Percentiles rank a stretch among this genome's conserved stretches.
Conservation (phyloP, 805 yeast species). For the Cyberlindnera saturnus region DNA sequence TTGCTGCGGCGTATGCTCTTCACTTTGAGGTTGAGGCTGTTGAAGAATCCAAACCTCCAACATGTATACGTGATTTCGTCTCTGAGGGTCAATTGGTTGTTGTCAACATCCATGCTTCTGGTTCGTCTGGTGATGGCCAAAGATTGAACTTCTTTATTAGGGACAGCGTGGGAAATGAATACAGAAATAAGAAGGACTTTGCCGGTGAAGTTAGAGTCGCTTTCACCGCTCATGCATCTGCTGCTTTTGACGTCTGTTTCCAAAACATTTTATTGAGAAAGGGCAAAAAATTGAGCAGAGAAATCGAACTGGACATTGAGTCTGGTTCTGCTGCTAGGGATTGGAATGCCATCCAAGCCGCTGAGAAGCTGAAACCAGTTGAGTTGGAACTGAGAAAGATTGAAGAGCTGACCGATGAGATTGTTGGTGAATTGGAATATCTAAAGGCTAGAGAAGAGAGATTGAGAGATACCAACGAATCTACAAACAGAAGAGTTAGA, state of each 20-base stretch:
- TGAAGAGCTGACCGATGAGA: conserved; percentile 81
- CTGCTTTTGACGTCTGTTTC: conserved; percentile 90
- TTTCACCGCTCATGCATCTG: conserved; percentile 76
- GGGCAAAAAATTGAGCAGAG: conserved; percentile 49
- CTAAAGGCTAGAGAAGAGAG: conserved; percentile 84
- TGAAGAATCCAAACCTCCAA: conserved; percentile 43
- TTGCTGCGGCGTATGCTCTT: conserved; percentile 30
- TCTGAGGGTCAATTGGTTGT: conserved; percentile 82
- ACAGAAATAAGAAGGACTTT: conserved; percentile 70
- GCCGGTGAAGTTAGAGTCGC: conserved; percentile 69
- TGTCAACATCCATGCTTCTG: conserved; percentile 69
- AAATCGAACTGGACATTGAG: conserved; percentile 85
- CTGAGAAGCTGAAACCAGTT: conserved; percentile 87
- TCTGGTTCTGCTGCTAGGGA: conserved; percentile 96
- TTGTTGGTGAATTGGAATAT: conserved; percentile 73
- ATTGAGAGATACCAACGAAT: conserved; percentile 94
- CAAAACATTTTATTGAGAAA: conserved; percentile 49
- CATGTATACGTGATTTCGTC: conserved; percentile 91
- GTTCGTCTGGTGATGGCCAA: conserved; percentile 85
- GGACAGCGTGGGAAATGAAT: conserved; percentile 82
- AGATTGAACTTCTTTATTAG: conserved; percentile 56
- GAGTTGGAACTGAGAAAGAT: conserved; percentile 86
- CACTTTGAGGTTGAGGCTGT: conserved; percentile 50
- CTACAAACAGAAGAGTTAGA: conserved; percentile 89
- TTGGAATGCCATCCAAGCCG: conserved; percentile 92